A percentile compares a stretch with the other conserved stretches of the same genome.
phyloP scores from a whole-genome alignment of 2,329 filamentous ascomycete species.

The Myriosclerotinia duriaeana region DNA sequence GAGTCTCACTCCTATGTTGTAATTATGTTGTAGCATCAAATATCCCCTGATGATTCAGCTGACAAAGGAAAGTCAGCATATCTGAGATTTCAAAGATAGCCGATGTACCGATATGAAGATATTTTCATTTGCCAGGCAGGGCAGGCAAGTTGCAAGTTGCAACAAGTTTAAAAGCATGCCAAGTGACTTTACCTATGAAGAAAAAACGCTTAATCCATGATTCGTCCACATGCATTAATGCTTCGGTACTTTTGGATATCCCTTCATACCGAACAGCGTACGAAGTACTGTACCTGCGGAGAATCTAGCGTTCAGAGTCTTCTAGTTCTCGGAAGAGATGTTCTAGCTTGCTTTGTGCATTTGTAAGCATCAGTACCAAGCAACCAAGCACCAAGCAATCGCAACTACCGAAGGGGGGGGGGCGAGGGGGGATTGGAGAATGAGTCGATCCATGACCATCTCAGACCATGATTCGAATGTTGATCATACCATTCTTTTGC shows the following conservation, averaged over 20 bases:
- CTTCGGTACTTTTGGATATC: neutral
- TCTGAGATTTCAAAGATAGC: no score
- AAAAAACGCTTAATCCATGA: neutral
- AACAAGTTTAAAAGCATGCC: no score
- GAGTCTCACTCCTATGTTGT: neutral
- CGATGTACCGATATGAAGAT: no score
- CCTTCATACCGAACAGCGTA: neutral
- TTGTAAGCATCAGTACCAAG: neutral
- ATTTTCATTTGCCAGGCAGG: no score
- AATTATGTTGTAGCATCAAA: neutral
- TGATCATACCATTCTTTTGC: slow-evolving; percentile 2
- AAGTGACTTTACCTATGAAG: neutral
- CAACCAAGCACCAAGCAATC: neutral
- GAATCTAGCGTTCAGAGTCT: neutral
- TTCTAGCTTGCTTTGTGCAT: neutral
- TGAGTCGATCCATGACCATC: neutral
- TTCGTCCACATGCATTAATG: neutral
- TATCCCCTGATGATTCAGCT: neutral
- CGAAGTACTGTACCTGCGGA: neutral
- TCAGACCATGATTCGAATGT: slow-evolving; percentile 6
- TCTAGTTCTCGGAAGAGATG: neutral
- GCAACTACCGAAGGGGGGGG: neutral
- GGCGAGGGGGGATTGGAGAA: neutral
- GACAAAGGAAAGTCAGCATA: neutral
- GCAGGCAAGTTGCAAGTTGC: no score